Evolutionary conservation across 257 asterid species (phyloP), one percentile per base, ranked within the genome.

Genomic region (Misopates orontium): DNA sequence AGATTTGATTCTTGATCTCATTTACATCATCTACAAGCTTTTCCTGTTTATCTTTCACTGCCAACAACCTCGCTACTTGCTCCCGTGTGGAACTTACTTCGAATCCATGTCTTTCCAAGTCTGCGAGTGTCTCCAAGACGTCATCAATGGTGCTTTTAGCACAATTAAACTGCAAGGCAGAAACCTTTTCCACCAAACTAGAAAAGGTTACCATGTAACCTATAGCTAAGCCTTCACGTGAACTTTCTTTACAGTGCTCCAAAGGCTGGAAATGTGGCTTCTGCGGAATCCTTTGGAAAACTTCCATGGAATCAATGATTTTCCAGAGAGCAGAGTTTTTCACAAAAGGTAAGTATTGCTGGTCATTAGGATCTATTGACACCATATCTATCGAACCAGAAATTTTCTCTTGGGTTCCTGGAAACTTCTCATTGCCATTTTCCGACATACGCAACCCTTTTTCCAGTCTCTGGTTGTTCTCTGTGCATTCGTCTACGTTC

Each of bases 231-330:
- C 96, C 95, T 73, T 89, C 98, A 5, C 96, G 92, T 4, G 76
- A 64, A 71, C 88, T 77, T 73, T 89, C 96, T 73, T 75, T 83
- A 19, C 59, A 65, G 9, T 73, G 25, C 44, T 55, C 68, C 71
- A 91, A 66, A 23, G 96, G 92, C 59, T 21, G 64, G 72, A 91
- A 91, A 81, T 91, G 98, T n/a, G 98, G 96, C 42, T 65, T 85
- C 61, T 89, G 98, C 24, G 98, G 98, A 61, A 78, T 56, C 67
- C 64, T 85, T 71, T 49, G 71, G 76, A 91, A 91, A 56, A 76
- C 84, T 44, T 84, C 96, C 95, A 87, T 79, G 32, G 90, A 72
- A 64, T 91, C 95, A 12, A 91, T 65, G 0, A 86, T 74, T 69
- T 77, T 67, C 96, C 98, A 91, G 42, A 91, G 88, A 22, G 63